These are phyloP conservation scores for Suhomyces pyralidae DNA, from an alignment of 805 yeast genomes.

Conservation along the genomic window DNA sequence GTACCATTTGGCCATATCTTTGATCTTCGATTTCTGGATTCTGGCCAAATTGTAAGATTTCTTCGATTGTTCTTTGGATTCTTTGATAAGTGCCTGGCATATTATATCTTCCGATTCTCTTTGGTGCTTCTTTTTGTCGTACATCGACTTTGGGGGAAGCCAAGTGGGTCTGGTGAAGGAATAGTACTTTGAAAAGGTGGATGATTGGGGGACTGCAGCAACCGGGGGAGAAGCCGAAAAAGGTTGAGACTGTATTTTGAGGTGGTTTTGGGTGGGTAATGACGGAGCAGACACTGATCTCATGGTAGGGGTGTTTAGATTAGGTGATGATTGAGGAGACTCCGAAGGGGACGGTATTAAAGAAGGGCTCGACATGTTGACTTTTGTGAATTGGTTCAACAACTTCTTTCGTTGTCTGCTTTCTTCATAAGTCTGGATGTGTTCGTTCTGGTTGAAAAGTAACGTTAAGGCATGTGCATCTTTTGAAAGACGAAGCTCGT, in stretches of 20 bases:
- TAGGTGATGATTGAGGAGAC: constrained; percentile 1
- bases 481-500: constrained; percentile 19
- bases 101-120: constrained; percentile 48
- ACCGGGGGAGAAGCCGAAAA: not conserved
- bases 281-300: constrained; percentile 7
- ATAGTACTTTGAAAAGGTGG: constrained; percentile 16
- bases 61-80: constrained; percentile 28
- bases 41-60: constrained; percentile 30
- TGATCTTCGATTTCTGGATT: constrained; percentile 29
- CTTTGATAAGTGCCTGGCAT: constrained; percentile 38
- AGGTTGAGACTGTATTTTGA: not conserved
- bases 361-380: constrained; percentile 6
- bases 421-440: constrained; percentile 23
- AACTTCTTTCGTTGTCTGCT: constrained; percentile 19
- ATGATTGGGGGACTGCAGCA: not conserved
- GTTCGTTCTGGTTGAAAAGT: constrained; percentile 26
- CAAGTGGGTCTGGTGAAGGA: constrained; percentile 60
- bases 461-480: constrained; percentile 35
- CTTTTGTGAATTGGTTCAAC: constrained; percentile 17
- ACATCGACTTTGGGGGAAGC: constrained; percentile 60
- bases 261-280: not conserved
- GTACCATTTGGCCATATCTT: constrained; percentile 30
- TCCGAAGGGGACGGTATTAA: not conserved
- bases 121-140: constrained; percentile 54
- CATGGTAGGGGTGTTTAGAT: not conserved